Evolutionary conservation across 495 filamentous ascomycete genomes (phyloP), one percentile per base, ranked within the genome.

Genomic region (Clavariopsis aquatica): DNA sequence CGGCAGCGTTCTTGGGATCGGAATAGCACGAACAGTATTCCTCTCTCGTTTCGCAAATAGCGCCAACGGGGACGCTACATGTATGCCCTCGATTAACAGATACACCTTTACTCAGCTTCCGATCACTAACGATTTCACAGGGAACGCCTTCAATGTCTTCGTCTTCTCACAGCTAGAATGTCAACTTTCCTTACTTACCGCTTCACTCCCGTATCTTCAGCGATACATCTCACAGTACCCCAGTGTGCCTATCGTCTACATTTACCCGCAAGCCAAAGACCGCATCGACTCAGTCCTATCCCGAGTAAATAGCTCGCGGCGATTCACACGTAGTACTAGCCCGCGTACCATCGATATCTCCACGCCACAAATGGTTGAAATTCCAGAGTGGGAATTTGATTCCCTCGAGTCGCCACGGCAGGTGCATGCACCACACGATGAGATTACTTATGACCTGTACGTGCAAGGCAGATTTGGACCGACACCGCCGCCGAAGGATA

Each of bases 61-160:
- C 38, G 9, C 49, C 13, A 66, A 62, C 52, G 66, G 56, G 9
- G 71, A 73, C 46, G 53, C 66, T 22, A 66, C 65, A 17, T 73
- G 71, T 69, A 69, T 38, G 49, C 20, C 17, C 43, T n/a, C 4
- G 17, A 19, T 13, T 27, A 17, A 1, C 17, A 24, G 4, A 22
- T 6, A 6, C 19, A n/a, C 19, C 10, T 43, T 7, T 38, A 13
- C 1, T 20, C 29, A 7, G 5, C 10, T 8, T 23, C 29, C 2
- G 3, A 19, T 10, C 45, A 12, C 41, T 55, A 29, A 55, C 56
- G n/a, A 29, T 17, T 26, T 28, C n/a, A 38, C 27, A 69, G 68
- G 68, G 69, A 65, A 63, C 20, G 64, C 64, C 13, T 73, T 72
- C 58, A 58, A 68, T 26, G 62, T 71, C 29, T 72, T 71, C 56